Evolutionary conservation across 1,139 yeast genomes (phyloP).

Genomic region (Debaryomyces coudertii): DNA sequence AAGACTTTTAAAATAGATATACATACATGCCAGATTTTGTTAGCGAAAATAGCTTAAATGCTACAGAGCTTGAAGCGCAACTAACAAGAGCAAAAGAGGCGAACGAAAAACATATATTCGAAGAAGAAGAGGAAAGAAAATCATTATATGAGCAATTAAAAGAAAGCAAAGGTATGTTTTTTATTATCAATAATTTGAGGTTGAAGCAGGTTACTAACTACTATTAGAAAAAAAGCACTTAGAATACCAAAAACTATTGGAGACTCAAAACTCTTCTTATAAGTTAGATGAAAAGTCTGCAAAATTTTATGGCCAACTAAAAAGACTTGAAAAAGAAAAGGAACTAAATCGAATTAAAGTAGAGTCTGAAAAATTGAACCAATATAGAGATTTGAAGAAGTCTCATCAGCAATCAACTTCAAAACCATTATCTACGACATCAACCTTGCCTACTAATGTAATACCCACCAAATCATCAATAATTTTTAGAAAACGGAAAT

Average conservation of each 20-base stretch:
- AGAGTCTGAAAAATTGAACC: conserved; percentile 16
- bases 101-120: conserved; percentile 7
- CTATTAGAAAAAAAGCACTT: conserved; percentile 29
- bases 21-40: conserved; percentile 10
- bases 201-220: conserved; percentile 7
- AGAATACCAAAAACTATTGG: conserved; percentile 38
- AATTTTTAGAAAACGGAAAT: neutral
- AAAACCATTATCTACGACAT: neutral
- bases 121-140: conserved; percentile 26
- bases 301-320: conserved; percentile 28
- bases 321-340: conserved; percentile 19
- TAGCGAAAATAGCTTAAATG: conserved; percentile 6
- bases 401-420: neutral
- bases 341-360: conserved; percentile 17
- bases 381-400: conserved; percentile 17
- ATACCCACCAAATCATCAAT: neutral
- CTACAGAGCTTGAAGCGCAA: conserved; percentile 1
- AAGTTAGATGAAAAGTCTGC: conserved; percentile 37
- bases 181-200: neutral
- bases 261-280: conserved; percentile 41
- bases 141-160: conserved; percentile 41
- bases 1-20: too few relatives aligned
- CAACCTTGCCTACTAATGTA: neutral
- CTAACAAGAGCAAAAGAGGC: conserved; percentile 1
- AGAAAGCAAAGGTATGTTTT: conserved; percentile 35